Conservation (phyloP, 83 land plant species). For the Larix sibirica region DNA sequence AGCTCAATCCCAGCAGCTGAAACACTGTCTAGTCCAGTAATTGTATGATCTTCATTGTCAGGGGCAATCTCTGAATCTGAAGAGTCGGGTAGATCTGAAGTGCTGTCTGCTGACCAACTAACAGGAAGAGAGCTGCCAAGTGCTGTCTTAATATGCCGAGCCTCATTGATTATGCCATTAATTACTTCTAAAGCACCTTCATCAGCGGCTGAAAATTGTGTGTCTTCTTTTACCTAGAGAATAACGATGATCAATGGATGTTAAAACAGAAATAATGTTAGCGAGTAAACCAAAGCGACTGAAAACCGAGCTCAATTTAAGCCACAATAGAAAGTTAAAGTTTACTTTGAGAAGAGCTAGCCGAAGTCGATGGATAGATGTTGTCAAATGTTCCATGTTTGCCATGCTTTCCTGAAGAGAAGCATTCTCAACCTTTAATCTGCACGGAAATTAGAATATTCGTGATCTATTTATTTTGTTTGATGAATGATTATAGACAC, state of each 20-base stretch:
- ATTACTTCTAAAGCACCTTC: constrained; percentile 28
- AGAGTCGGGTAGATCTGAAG: constrained; percentile 4
- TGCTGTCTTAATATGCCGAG: constrained; percentile 70
- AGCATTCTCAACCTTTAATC: constrained; percentile 87
- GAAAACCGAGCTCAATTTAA: neutral
- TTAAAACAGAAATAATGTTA: neutral
- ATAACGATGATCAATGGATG: neutral
- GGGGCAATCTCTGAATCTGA: constrained; percentile 18
- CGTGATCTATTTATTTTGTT: neutral
- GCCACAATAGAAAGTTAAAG: neutral
- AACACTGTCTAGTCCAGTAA: constrained; percentile 53
- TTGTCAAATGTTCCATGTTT: constrained; percentile 68
- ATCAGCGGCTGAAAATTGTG: constrained; percentile 23
- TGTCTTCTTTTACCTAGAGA: constrained; percentile 45
- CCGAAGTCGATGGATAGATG: constrained; percentile 67
- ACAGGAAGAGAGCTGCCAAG: constrained; percentile 84
- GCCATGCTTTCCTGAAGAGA: constrained; percentile 83
- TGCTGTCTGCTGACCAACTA: constrained; percentile 69
- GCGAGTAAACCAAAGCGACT: neutral
- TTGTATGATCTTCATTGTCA: constrained; percentile 17
- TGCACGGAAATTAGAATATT: constrained; percentile 17
- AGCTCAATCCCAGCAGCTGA: constrained; percentile 85
- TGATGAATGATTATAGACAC: neutral
- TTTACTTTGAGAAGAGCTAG: constrained; percentile 66
- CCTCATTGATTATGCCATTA: constrained; percentile 55